Conservation (phyloP, 2,329 filamentous ascomycete genomes). For the Samsoniella hepiali region DNA sequence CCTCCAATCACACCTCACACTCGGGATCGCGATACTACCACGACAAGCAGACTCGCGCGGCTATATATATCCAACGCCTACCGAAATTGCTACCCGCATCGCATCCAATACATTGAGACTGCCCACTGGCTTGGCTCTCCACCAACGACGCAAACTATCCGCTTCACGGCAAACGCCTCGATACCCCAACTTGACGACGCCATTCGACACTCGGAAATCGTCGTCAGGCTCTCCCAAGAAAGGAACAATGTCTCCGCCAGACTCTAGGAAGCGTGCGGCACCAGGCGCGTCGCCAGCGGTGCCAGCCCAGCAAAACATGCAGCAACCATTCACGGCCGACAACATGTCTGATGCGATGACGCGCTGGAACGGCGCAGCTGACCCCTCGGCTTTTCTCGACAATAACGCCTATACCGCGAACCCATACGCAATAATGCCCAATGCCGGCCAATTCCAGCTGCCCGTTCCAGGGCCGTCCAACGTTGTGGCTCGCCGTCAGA, state of each 20-base stretch:
- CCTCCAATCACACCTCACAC: not conserved
- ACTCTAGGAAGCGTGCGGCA: conserved; percentile 68
- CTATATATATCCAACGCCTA: not conserved
- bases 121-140: conserved; percentile 2
- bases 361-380: conserved; percentile 42
- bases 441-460: conserved; percentile 34
- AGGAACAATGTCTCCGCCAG: conserved; percentile 44
- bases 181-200: not conserved
- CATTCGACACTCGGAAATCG: not conserved
- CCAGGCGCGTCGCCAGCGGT: conserved; percentile 66
- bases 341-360: conserved; percentile 47
- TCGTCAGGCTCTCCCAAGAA: not conserved
- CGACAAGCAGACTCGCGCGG: not conserved
- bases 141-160: not conserved
- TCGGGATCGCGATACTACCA: not conserved
- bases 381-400: conserved; percentile 38
- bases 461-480: conserved; percentile 40
- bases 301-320: conserved; percentile 50
- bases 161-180: not conserved
- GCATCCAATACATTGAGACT: not conserved
- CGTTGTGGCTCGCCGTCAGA: conserved; percentile 50
- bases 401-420: conserved; percentile 32
- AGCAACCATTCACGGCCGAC: conserved; percentile 44
- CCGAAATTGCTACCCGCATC: not conserved
- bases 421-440: conserved; percentile 38